Percentiles rank a stretch among this genome's conserved stretches.
phyloP scores from a whole-genome alignment of 2,329 filamentous ascomycete genomes.

The Beauveria rudraprayagi region DNA sequence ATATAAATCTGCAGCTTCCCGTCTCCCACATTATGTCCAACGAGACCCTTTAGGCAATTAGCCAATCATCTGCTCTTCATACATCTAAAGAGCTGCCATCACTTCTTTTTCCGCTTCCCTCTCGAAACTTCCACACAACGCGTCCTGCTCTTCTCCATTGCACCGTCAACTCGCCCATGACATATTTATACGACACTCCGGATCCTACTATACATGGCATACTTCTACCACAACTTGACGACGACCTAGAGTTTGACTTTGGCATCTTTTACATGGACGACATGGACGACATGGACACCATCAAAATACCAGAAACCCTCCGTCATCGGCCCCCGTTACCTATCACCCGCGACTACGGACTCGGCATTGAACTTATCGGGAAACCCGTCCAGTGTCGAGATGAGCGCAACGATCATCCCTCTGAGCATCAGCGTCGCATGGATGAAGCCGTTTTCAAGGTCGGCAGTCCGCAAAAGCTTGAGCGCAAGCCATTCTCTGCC shows the following conservation, averaged over 20 bases:
- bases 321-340: background rate
- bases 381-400: background rate
- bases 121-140: background rate
- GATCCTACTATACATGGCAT: constrained; percentile 6
- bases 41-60: background rate
- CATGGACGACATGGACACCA: background rate
- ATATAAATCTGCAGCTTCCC: constrained; percentile 7
- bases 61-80: background rate
- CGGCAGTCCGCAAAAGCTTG: background rate
- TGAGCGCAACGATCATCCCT: background rate
- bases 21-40: background rate
- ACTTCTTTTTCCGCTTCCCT: background rate
- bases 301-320: background rate
- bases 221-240: background rate
- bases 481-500: constrained; percentile 1
- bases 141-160: background rate
- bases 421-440: background rate
- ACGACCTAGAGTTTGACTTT: constrained; percentile 1
- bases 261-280: constrained; percentile 8
- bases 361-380: background rate
- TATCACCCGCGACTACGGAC: background rate
- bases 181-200: constrained; percentile 3
- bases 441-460: constrained; percentile 1
- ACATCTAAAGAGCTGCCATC: background rate
- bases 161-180: background rate